Base-by-base conservation (phyloP, 768 basidiomycete species). In the Trametes meyenii region DNA sequence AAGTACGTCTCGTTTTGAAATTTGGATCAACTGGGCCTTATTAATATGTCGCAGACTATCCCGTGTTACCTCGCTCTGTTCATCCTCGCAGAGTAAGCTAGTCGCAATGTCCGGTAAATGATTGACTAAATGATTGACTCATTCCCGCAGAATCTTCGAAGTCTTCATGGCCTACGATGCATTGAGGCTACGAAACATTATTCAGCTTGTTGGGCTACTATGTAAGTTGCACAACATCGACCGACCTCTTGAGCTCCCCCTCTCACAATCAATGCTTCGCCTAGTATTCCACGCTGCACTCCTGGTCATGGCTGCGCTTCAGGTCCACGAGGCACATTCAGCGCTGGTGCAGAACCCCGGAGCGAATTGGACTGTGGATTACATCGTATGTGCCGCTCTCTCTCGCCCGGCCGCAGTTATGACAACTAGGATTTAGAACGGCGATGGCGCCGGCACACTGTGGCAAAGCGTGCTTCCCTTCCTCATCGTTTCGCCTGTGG, bases 41-140 rank as follows among this genome's bases (percentile, higher is more conserved):
- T 40, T 60, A 64, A 62, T 72, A 38, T 17, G 54, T 14, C 53
- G 5, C 52, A 91, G 88, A 93, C 92, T 13, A 72, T 93, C 55
- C 87, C 91, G 63, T 93, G 92, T 73, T 94, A 93, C 72, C 84
- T 94, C 5, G 90, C 90, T 3, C 78, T 94, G 7, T 94, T 93
- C 72, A 86, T 87, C 24, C 78, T 94, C 11, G 92, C 89, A 58
- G 91, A 90, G 92, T 92, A 71, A 52, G 83, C 16, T 24, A 11
- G 13, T 50, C 38, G 49, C 43, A 46, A 11, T 17, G 14, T 19
- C 44, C 33, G 36, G 42, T 36, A 55, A 52, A 50, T 67, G 17
- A 53, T n/a, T n/a, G n/a, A n/a, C n/a, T n/a, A n/a, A n/a, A n/a
- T n/a, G n/a, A 66, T 13, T 60, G 17, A 43, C 13, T 33, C 36